Conservation (phyloP, 257 asterid species). For the Przewalskia tangutica region DNA sequence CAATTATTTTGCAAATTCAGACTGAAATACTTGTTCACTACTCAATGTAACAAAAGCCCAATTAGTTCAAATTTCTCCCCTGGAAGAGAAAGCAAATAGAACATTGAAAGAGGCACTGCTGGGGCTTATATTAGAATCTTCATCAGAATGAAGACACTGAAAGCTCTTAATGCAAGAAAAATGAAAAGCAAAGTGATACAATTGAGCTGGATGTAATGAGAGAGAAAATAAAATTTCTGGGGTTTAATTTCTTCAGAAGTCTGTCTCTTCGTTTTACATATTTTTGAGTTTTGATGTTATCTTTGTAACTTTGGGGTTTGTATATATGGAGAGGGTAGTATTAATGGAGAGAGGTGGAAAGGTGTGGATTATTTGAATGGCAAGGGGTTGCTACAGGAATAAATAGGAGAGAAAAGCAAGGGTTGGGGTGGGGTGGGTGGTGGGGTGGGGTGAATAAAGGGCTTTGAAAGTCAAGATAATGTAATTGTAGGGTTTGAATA, state of each 20-base stretch:
- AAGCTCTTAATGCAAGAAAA: constrained; percentile 43
- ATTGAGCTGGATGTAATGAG: not conserved
- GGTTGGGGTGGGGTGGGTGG: no score
- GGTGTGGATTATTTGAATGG: constrained; percentile 29
- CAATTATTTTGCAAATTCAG: not conserved
- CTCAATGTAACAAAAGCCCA: constrained; percentile 17
- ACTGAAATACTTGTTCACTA: constrained; percentile 29
- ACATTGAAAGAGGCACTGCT: constrained; percentile 57
- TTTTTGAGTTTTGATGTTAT: constrained; percentile 8
- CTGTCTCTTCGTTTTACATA: constrained; percentile 31
- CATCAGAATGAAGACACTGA: constrained; percentile 30
- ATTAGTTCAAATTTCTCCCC: not conserved
- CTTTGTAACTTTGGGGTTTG: constrained; percentile 4
- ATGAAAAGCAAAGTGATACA: not conserved
- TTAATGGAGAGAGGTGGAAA: constrained; percentile 29
- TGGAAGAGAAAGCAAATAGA: constrained; percentile 49
- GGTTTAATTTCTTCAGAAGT: constrained; percentile 7
- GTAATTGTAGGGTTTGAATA: constrained; percentile 22
- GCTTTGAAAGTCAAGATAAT: constrained; percentile 41
- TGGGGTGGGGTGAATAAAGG: not conserved
- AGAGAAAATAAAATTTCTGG: constrained; percentile 15
- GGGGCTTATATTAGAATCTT: constrained; percentile 47
- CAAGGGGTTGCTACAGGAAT: constrained; percentile 41
- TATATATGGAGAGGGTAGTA: constrained; percentile 21
- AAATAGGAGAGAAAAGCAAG: constrained; percentile 11